A percentile compares a stretch with the other conserved stretches of the same genome.
Evolutionary conservation across 163 green algal genomes (phyloP).

Genomic region (Chlamydomonas reinhardtii): DNA sequence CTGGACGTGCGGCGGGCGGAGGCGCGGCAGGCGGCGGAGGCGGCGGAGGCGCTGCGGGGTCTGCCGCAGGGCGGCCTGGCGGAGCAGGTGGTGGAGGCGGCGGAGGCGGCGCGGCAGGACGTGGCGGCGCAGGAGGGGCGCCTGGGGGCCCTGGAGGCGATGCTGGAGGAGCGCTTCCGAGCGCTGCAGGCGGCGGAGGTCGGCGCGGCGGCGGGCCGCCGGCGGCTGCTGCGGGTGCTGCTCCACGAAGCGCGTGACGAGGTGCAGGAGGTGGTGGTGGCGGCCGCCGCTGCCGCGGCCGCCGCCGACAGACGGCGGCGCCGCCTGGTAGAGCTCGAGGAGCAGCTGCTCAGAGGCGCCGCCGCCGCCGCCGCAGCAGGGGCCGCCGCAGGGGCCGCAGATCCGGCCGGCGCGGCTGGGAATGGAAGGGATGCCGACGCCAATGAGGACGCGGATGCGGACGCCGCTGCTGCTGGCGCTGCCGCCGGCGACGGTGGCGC

Average conservation of each 20-base stretch:
- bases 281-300: neutral
- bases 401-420: too few relatives aligned
- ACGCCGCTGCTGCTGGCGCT: neutral
- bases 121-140: neutral
- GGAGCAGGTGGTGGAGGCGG: neutral
- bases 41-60: neutral
- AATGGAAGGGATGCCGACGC: too few relatives aligned
- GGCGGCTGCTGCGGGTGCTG: too few relatives aligned
- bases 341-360: neutral
- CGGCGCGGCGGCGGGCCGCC: too few relatives aligned
- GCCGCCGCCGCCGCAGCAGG: neutral
- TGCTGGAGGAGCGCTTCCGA: too few relatives aligned
- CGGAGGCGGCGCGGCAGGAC: neutral
- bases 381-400: neutral
- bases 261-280: neutral
- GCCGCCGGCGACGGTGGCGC: too few relatives aligned
- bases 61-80: too few relatives aligned
- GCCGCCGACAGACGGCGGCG: too few relatives aligned
- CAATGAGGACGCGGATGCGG: too few relatives aligned
- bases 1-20: neutral
- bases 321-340: neutral
- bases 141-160: too few relatives aligned
- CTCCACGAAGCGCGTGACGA: too few relatives aligned
- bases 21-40: neutral
- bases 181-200: too few relatives aligned